phyloP scores from a whole-genome alignment of 306 rosid genomes.

The Amphicarpaea edgeworthii region DNA sequence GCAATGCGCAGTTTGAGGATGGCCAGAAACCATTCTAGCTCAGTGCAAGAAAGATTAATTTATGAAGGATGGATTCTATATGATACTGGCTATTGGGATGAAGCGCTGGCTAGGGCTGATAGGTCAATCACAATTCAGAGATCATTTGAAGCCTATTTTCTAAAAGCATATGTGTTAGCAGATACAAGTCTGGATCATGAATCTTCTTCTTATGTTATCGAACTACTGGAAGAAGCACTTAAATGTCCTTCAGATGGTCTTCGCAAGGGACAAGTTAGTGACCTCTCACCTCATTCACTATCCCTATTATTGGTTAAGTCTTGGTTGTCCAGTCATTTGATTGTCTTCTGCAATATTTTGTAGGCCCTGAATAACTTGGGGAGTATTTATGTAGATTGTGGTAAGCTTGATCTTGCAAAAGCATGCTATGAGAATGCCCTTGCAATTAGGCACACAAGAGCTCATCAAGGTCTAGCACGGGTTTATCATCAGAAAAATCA shows the following conservation, averaged over 20 bases:
- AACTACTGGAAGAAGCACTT: slow-evolving; percentile 73
- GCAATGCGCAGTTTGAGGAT: slow-evolving; percentile 73
- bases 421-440: slow-evolving; percentile 77
- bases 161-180: slow-evolving; percentile 73
- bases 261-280: slow-evolving; percentile 82
- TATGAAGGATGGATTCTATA: slow-evolving; percentile 90
- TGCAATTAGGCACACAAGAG: slow-evolving; percentile 79
- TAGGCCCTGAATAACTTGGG: slow-evolving; percentile 82
- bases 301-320: slow-evolving; percentile 1
- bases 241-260: slow-evolving; percentile 86
- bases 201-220: slow-evolving; percentile 59
- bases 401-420: slow-evolving; percentile 67
- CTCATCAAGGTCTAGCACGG: slow-evolving; percentile 86
- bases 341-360: slow-evolving; percentile 43
- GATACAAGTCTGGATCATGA: slow-evolving; percentile 61
- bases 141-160: slow-evolving; percentile 80
- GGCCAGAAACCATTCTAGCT: slow-evolving; percentile 74
- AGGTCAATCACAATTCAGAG: slow-evolving; percentile 67
- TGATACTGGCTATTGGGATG: slow-evolving; percentile 72
- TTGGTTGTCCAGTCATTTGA: slow-evolving; percentile 42
- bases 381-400: slow-evolving; percentile 73
- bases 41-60: slow-evolving; percentile 71
- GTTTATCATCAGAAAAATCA: slow-evolving; percentile 69
- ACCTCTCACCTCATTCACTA: background rate
- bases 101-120: slow-evolving; percentile 69